Percentiles rank a stretch among this genome's conserved stretches.
Conservation (phyloP, 202 grass and related monocot species). For the Elaeis oleifera region DNA sequence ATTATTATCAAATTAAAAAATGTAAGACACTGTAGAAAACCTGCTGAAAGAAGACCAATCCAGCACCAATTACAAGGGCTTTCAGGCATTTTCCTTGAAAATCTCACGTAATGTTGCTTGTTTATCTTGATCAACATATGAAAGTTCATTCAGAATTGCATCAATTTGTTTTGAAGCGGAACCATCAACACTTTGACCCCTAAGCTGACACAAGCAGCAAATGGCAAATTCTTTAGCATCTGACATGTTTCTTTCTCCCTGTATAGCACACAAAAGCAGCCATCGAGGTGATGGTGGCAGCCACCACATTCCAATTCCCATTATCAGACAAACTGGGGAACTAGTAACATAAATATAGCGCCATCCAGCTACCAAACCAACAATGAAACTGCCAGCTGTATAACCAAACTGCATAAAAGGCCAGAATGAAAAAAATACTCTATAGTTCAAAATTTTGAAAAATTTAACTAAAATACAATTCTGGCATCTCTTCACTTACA, state of each 20-base stretch:
- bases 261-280: constrained; percentile 92
- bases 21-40: constrained; percentile 27
- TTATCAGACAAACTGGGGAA: constrained; percentile 54
- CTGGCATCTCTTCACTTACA: constrained; percentile 45
- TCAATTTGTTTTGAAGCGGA: constrained; percentile 47
- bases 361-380: constrained; percentile 70
- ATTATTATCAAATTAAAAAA: background rate
- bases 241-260: constrained; percentile 52
- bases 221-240: constrained; percentile 64
- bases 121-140: constrained; percentile 48
- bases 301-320: constrained; percentile 84
- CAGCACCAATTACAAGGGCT: constrained; percentile 85
- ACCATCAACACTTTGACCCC: constrained; percentile 48
- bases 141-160: constrained; percentile 69
- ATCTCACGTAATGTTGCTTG: constrained; percentile 54
- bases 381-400: constrained; percentile 55
- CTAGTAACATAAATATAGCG: constrained; percentile 84
- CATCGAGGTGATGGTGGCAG: constrained; percentile 77
- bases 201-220: constrained; percentile 64
- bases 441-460: background rate
- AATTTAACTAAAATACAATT: background rate
- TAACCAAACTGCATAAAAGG: constrained; percentile 68
- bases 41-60: constrained; percentile 94
- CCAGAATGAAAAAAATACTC: constrained; percentile 1
- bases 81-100: constrained; percentile 92